A percentile compares a stretch with the other conserved stretches of the same genome.
phyloP scores from a whole-genome alignment of 805 yeast species.

The Hanseniaspora occidentalis region DNA sequence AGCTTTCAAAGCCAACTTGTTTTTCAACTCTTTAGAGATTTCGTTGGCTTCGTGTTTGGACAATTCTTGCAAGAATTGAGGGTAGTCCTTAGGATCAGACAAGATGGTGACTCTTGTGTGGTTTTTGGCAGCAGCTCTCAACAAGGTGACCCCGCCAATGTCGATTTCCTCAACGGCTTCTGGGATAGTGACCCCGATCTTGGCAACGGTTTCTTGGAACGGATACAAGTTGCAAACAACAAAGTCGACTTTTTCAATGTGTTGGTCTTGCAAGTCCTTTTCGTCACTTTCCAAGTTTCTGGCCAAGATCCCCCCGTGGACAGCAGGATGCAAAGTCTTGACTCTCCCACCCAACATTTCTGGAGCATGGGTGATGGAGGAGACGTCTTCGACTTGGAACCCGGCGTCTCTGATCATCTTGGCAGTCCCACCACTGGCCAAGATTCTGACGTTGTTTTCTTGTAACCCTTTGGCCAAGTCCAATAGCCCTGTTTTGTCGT shows the following conservation, averaged over 20 bases:
- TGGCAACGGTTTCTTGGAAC: slow-evolving; percentile 92
- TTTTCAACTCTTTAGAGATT: slow-evolving; percentile 60
- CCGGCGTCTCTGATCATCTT: slow-evolving; percentile 91
- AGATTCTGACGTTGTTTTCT: slow-evolving; percentile 76
- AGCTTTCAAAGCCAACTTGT: slow-evolving; percentile 85
- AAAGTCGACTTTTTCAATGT: slow-evolving; percentile 89
- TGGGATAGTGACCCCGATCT: slow-evolving; percentile 86
- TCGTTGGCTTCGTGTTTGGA: slow-evolving; percentile 40
- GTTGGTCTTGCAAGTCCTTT: slow-evolving; percentile 74
- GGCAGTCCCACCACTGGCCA: slow-evolving; percentile 98
- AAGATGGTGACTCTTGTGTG: slow-evolving; percentile 92
- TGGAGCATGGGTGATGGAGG: slow-evolving; percentile 93
- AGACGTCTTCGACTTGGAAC: slow-evolving; percentile 93
- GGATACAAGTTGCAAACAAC: slow-evolving; percentile 98
- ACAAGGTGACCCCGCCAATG: slow-evolving; percentile 93
- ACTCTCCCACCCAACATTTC: slow-evolving; percentile 99
- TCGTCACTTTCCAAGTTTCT: slow-evolving; percentile 87
- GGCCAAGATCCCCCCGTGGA: slow-evolving; percentile 95
- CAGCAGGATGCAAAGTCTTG: slow-evolving; percentile 96
- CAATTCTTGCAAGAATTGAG: slow-evolving; percentile 75
- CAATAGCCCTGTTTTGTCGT: slow-evolving; percentile 91
- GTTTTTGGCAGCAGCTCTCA: slow-evolving; percentile 98
- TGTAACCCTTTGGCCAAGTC: slow-evolving; percentile 93
- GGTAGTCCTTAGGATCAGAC: slow-evolving; percentile 90
- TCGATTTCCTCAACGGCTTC: slow-evolving; percentile 99